Conservation (phyloP, 1,284 basidiomycete genomes). For the Malassezia nana region DNA sequence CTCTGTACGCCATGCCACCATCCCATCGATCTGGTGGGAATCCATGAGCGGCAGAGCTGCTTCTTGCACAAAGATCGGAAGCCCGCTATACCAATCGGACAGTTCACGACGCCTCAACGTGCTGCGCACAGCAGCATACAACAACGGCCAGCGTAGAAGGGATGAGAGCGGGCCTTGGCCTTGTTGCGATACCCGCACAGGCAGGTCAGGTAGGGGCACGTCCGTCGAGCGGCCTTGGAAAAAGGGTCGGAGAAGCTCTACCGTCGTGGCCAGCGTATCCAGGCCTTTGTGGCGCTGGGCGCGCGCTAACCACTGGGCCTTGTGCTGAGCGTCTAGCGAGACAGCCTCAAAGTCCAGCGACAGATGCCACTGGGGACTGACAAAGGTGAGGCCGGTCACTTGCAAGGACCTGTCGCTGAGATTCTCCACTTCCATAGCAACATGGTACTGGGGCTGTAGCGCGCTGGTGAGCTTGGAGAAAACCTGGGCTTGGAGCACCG, state of each 20-base stretch:
- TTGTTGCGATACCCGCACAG: neutral
- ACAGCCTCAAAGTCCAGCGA: neutral
- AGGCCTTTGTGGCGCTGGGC: neutral
- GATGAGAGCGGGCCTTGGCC: neutral
- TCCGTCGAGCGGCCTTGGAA: neutral
- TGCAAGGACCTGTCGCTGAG: neutral
- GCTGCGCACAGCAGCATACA: constrained; percentile 1
- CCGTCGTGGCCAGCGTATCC: neutral
- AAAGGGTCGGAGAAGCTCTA: neutral
- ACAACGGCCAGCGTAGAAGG: neutral
- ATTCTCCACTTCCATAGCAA: neutral
- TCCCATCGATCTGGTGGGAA: constrained; percentile 7
- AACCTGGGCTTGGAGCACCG: neutral
- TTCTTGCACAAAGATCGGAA: neutral
- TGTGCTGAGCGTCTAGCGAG: neutral
- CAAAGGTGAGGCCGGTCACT: neutral
- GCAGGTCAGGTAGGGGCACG: neutral
- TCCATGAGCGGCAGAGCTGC: neutral
- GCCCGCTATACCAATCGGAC: neutral
- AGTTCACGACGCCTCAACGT: neutral
- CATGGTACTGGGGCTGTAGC: neutral
- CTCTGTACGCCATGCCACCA: constrained; percentile 1
- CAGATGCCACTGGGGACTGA: constrained; percentile 3
- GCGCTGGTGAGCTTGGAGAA: neutral
- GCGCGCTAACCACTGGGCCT: neutral